Base-by-base conservation (phyloP, 2,329 filamentous ascomycete genomes). In the Aquanectria penicillioides region DNA sequence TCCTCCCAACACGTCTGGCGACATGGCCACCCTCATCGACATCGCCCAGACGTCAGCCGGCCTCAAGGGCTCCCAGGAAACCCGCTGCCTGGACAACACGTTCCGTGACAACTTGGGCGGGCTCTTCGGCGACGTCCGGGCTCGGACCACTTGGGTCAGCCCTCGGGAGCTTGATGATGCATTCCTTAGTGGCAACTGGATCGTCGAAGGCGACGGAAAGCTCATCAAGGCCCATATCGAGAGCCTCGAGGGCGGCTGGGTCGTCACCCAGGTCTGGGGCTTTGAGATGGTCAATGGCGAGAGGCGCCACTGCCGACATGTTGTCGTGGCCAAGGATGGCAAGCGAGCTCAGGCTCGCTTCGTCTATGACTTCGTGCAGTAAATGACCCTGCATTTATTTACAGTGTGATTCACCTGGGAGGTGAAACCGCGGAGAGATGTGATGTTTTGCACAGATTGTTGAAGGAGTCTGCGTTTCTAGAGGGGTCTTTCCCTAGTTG, bases 11-110 rank as follows among this genome's bases (percentile, higher is more conserved):
- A 72, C 73, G 31, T 69, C 72, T 56, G 69, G 78, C 54, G 77
- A 81, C 28, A 62, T 68, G 38, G 70, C 84, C 56, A 79, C 81
- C 54, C 86, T 89, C 78, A 84, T 95, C 75, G 85, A 91, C 75
- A 88, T 93, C 71, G 84, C 87, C 57, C 92, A 96, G 78, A 80
- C 84, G 37, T 91, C 90, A 7, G 92, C 88, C 59, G 89, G 89
- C 53, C 80, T 96, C 63, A 86, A 85, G 70, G 88, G 86, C 68
- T 93, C 80, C 48, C 71, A 78, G 34, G 85, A 87, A 80, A 73
- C 74, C 62, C 84, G 85, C 57, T 83, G 79, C 71, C 68, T 84
- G 47, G 84, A 87, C 78, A 71, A 76, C 72, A 68, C 66, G 54
- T 74, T 68, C 65, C 88, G 89, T 67, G 83, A 86, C 62, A 91